Evolutionary conservation across 2,329 filamentous ascomycete genomes (phyloP), one percentile per base, ranked within the genome.

Genomic region (Emergomyces orientalis): DNA sequence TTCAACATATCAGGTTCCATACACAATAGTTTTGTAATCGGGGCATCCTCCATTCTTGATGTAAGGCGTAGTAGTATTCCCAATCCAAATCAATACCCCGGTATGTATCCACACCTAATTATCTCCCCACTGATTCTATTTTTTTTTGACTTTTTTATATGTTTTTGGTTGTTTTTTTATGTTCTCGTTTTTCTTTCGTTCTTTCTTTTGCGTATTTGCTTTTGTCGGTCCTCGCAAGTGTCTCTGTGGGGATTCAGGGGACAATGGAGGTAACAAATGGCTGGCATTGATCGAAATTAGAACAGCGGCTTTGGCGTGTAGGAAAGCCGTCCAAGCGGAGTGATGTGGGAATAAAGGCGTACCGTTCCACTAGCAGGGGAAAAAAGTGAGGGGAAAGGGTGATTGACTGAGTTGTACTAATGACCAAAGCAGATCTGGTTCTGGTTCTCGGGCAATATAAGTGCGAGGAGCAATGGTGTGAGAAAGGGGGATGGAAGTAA

Each of bases 101-200:
- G 39, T 27, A 57, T 41, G 34, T 43, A 58, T 59, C 57, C 57
- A 32, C 57, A 34, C 37, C 25, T 47, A 47, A 27, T 59, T 41
- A 34, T 30, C 41, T 47, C 57, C 11, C 57, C 22, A 25, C 57
- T 47, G 39, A 22, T 41, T 9, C 25, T 58, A 11, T 45, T 34
- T 59, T 39, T 45, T 34, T 59, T 37, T 19, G n/a, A 13, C 13
- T 57, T 56, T 57, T 57, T 39, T 58, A 7, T 14, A 9, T 51
- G 25, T 51, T 51, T 51, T 27, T 27, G 47, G 47, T 30, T 51
- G 3, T 13, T 2, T 47, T 59, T 59, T 59, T 47, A 19, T 27
- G 19, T 27, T 45, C 6, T 45, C 7, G 22, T n/a, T 32, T 30
- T 32, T 59, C 41, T 45, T 59, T 13, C 17, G 34, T 49, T 30